A percentile compares a stretch with the other conserved stretches of the same genome.
phyloP scores from a whole-genome alignment of 2,329 filamentous ascomycete species.

The Apiospora aurea region DNA sequence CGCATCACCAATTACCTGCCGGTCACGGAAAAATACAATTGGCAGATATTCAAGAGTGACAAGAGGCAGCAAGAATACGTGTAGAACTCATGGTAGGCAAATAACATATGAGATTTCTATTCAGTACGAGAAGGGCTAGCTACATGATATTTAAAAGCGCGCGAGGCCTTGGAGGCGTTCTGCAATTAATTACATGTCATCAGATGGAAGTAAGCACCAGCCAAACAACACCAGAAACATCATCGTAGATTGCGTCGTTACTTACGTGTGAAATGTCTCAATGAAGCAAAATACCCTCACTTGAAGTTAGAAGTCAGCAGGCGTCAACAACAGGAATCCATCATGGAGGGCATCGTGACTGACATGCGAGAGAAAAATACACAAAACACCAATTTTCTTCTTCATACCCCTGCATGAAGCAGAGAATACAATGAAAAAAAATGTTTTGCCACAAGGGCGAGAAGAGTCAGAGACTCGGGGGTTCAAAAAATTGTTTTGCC shows the following conservation, averaged over 20 bases:
- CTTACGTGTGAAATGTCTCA: neutral
- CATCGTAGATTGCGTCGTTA: too few relatives aligned
- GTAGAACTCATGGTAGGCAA: neutral
- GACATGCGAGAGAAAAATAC: neutral
- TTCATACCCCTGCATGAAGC: constrained; percentile 7
- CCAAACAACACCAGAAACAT: neutral
- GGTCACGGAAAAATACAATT: neutral
- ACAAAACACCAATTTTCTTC: neutral
- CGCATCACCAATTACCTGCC: neutral
- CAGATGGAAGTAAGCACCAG: neutral
- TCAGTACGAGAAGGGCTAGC: too few relatives aligned
- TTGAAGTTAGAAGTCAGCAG: neutral
- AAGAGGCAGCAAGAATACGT: neutral
- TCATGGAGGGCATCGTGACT: neutral
- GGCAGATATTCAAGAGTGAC: neutral
- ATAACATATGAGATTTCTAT: neutral
- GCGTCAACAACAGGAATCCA: neutral
- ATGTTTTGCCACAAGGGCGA: neutral
- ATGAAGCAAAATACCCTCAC: neutral
- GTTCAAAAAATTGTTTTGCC: constrained; percentile 5
- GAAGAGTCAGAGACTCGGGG: constrained; percentile 1
- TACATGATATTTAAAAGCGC: neutral
- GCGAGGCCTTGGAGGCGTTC: neutral
- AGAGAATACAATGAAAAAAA: constrained; percentile 1
- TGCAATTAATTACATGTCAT: neutral